Conservation (phyloP, 192 early-diverging fungal species). For the Entrophospora sp. region DNA sequence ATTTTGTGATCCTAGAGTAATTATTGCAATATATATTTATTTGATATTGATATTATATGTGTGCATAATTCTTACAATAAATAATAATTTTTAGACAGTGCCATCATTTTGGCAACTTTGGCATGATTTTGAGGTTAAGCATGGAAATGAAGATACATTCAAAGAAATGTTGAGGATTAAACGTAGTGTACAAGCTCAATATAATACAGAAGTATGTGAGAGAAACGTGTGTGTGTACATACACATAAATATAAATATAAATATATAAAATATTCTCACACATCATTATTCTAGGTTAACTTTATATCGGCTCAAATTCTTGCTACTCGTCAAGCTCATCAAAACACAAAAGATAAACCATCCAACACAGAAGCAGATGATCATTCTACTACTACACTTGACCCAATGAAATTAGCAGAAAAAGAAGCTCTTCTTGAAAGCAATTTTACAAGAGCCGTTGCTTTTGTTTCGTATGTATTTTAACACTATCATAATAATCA, state of each 20-base stretch:
- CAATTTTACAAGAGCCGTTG: background rate
- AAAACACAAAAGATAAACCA: background rate
- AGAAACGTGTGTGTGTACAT: too few species aligned
- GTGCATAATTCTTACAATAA: too few species aligned
- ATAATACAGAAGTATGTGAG: constrained; percentile 69
- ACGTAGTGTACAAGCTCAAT: constrained; percentile 77
- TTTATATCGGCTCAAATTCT: constrained; percentile 23
- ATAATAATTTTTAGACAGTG: constrained; percentile 33
- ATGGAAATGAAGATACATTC: constrained; percentile 97
- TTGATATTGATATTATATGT: background rate
- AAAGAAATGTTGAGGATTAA: constrained; percentile 96
- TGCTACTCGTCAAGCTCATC: constrained; percentile 17
- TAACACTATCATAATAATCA: background rate
- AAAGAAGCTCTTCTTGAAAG: background rate
- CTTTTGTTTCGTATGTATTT: background rate
- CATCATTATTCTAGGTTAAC: constrained; percentile 12
- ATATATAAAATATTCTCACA: too few species aligned
- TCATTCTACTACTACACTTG: background rate
- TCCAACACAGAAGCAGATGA: background rate
- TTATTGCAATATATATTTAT: background rate
- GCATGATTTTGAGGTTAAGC: constrained; percentile 95
- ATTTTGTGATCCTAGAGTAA: constrained; percentile 76
- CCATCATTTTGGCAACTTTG: constrained; percentile 79
- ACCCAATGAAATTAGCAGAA: background rate
- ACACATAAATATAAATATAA: too few species aligned